Percentiles rank a stretch among this genome's conserved stretches.
Evolutionary conservation across 495 filamentous ascomycete species (phyloP).

Genomic region (Penicillium verhagenii): DNA sequence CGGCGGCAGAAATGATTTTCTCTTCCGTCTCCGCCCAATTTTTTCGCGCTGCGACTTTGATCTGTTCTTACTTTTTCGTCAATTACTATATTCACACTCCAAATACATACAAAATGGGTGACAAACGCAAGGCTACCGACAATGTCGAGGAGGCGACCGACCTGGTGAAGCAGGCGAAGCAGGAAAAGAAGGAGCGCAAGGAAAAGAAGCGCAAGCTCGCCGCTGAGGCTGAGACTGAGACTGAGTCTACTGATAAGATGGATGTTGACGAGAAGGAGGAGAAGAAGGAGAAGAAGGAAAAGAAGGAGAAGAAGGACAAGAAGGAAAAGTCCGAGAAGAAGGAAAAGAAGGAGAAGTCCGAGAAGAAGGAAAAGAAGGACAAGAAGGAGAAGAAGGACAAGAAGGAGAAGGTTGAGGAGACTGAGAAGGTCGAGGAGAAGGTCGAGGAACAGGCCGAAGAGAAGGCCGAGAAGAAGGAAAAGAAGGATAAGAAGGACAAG

Average conservation of each 20-base stretch:
- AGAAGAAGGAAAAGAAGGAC: conserved; percentile 17
- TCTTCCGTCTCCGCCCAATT: conserved; percentile 29
- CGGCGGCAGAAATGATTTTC: conserved; percentile 27
- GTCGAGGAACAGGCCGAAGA: conserved; percentile 3
- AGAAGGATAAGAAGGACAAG: conserved; percentile 14
- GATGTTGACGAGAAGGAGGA: conserved; percentile 12
- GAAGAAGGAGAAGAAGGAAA: conserved; percentile 21
- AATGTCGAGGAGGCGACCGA: conserved; percentile 25
- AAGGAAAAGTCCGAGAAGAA: conserved; percentile 14
- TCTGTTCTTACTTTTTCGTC: conserved; percentile 1
- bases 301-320: conserved; percentile 9
- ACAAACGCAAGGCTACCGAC: conserved; percentile 46
- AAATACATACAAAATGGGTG: conserved; percentile 31
- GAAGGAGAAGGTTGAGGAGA: conserved; percentile 5
- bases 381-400: conserved; percentile 5
- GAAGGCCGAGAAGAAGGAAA: conserved; percentile 10
- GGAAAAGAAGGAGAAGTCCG: conserved; percentile 22
- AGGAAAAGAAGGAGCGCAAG: conserved; percentile 17
- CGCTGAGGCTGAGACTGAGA: background rate
- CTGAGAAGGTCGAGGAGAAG: background rate
- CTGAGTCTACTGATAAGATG: conserved; percentile 4
- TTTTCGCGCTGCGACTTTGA: conserved; percentile 19
- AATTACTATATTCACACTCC: background rate
- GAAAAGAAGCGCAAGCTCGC: conserved; percentile 5
- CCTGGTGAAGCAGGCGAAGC: conserved; percentile 24